Base-by-base conservation (phyloP, 2,329 filamentous ascomycete species). In the Neofusicoccum cordaticola region DNA sequence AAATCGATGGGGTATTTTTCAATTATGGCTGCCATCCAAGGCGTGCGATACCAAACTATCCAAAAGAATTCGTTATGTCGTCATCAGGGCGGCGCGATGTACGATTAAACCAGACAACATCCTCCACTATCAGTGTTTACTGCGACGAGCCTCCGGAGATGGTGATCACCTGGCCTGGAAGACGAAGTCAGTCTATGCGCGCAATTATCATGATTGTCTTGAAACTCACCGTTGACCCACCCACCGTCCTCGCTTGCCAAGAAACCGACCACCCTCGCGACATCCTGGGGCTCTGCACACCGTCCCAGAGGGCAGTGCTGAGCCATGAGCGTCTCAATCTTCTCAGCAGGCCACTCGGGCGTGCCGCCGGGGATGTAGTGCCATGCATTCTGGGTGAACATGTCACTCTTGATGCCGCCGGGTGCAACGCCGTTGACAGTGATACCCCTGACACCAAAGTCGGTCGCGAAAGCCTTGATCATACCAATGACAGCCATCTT, bases 401-500 rank as follows among this genome's bases (percentile, higher is more conserved):
- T 92, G 76, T 92, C 90, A 48, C 83, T 88, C 83, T 90, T 89
- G 80, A 91, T 88, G 50, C 88, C 88, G 64, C 88, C 88, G 1
- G 89, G 89, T 1, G 89, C 89, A 52, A 91, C 87, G 68, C 87
- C 88, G 71, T 91, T 91, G 77, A 89, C 88, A 0, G 88, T 91
- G 72, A 91, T 87, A 58, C 86, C 84, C 71, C 85, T 84, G 71
- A 82, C 82, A 65, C 89, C 89, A 75, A 88, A 90, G 77, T 91
- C 89, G 61, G 88, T 89, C 7, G 88, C 86, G 71, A 91, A 90
- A 31, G 85, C 84, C 77, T 89, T 89, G 72, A 88, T 86, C 80
- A 91, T 88, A 52, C 88, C 88, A 73, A 90, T 89, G 65, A 90
- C 86, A 34, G 89, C 88, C 75, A 88, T 88, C 82, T 91, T 91